Conservation (phyloP, 208 protist species). For the Leishmania aethiopica region DNA sequence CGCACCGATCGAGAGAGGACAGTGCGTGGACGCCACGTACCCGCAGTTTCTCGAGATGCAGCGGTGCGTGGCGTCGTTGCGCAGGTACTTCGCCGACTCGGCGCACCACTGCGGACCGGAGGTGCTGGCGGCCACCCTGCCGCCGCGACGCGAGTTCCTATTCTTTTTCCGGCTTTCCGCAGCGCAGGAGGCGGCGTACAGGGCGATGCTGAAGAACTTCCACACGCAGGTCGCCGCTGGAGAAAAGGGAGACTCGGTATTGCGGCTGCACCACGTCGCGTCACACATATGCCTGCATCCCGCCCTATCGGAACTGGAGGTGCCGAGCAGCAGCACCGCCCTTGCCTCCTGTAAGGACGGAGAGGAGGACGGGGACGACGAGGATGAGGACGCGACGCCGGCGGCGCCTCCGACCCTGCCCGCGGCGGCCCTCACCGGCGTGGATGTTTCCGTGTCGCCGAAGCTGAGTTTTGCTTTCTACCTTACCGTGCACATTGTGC, state of each 20-base stretch:
- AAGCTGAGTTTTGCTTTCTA: slow-evolving; percentile 69
- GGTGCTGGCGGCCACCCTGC: slow-evolving; percentile 69
- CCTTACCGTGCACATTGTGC: slow-evolving; percentile 57
- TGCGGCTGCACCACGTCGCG: slow-evolving; percentile 66
- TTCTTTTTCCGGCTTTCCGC: slow-evolving; percentile 68
- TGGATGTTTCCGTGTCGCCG: slow-evolving; percentile 54
- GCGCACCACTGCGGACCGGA: slow-evolving; percentile 82
- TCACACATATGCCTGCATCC: slow-evolving; percentile 84
- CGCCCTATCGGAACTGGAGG: slow-evolving; percentile 18
- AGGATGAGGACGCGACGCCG: slow-evolving; percentile 21
- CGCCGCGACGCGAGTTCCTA: slow-evolving; percentile 65
- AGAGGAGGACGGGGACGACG: slow-evolving; percentile 16
- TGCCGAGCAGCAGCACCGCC: background rate
- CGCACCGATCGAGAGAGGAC: slow-evolving; percentile 61
- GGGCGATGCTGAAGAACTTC: slow-evolving; percentile 43
- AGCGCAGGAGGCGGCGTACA: slow-evolving; percentile 75
- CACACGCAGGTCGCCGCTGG: slow-evolving; percentile 7
- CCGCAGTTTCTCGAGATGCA: slow-evolving; percentile 83
- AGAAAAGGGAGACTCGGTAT: slow-evolving; percentile 26
- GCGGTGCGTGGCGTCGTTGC: slow-evolving; percentile 68
- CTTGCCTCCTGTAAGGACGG: background rate
- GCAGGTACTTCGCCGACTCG: slow-evolving; percentile 60
- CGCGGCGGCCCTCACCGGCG: background rate
- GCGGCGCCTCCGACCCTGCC: slow-evolving; percentile 11
- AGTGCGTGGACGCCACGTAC: slow-evolving; percentile 71